Evolutionary conservation across 2,329 filamentous ascomycete species (phyloP).

Genomic region (Fusarium sublunatum): DNA sequence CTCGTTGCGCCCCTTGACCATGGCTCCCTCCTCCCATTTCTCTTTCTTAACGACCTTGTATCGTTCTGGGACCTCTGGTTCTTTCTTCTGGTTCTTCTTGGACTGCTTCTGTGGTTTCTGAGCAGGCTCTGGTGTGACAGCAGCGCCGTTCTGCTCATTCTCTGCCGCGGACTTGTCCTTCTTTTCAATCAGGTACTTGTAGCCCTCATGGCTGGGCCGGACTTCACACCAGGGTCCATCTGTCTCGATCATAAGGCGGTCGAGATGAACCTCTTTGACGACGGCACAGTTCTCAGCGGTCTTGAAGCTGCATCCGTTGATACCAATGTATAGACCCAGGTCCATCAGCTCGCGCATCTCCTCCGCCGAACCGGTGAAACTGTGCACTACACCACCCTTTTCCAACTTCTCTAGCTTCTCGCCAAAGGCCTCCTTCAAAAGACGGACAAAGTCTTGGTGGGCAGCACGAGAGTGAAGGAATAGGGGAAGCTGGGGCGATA

Average conservation of each 20-base stretch:
- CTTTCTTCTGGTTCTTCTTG: constrained; percentile 67
- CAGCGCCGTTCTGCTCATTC: constrained; percentile 41
- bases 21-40: constrained; percentile 85
- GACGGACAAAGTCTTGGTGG: constrained; percentile 81
- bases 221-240: constrained; percentile 99
- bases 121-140: constrained; percentile 25
- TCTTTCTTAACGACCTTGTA: constrained; percentile 95
- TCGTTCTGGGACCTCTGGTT: constrained; percentile 74
- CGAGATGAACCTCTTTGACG: constrained; percentile 80
- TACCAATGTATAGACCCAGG: constrained; percentile 88
- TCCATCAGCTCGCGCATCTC: constrained; percentile 86
- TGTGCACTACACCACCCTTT: constrained; percentile 87
- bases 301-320: constrained; percentile 97
- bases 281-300: constrained; percentile 90
- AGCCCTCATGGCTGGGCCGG: constrained; percentile 85
- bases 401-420: constrained; percentile 72
- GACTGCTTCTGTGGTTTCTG: constrained; percentile 51
- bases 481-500: constrained; percentile 81
- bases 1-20: constrained; percentile 97
- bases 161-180: constrained; percentile 44
- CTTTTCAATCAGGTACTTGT: constrained; percentile 70
- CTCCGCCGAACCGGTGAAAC: constrained; percentile 87
- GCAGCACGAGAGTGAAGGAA: constrained; percentile 94
- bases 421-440: constrained; percentile 71
- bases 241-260: constrained; percentile 91